Base-by-base conservation (phyloP, 768 basidiomycete species). In the Leccinellum luteum region DNA sequence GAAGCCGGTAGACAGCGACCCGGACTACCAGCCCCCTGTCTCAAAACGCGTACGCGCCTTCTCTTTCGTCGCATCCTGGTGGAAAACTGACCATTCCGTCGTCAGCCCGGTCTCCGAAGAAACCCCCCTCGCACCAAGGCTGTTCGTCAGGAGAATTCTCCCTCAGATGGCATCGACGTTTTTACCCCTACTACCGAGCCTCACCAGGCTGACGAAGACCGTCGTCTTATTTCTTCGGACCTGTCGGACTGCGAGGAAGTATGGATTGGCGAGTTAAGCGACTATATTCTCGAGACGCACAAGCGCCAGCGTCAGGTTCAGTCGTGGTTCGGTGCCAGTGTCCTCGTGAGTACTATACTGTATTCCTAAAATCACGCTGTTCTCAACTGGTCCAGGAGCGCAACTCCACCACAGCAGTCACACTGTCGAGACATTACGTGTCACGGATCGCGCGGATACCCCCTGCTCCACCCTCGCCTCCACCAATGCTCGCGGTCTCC, bases 201-300 rank as follows among this genome's bases (percentile, higher is more conserved):
- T 35, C 68, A 58, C 51, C 69, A 64, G 34, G 63, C 63, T 15
- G 75, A 75, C 55, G 81, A 84, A 31, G 79, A 79, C 30, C 73
- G 64, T 48, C 74, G 74, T 38, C 74, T 82, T 13, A 72, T 75
- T 12, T 89, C 90, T 17, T 92, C 91, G 21, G 91, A 93, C 77
- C 75, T 93, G 60, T 90, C 91, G 28, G 91, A 92, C 58, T 90
- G 85, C 61, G 81, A 82, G 62, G 90, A 92, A 58, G 67, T 93
- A 15, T 93, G 92, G 92, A 73, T 76, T 45, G 79, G 76, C 25
- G 90, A 89, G 66, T 78, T 92, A 15, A 77, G 79, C 52, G 83
- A 83, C 56, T 93, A 92, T 64, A 78, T 84, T 52, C 67, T 85
- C 30, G 85, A 90, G 65, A 89, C 88, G 6, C 84, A 86, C 66